Percentiles rank a stretch among this genome's conserved stretches.
phyloP scores from a whole-genome alignment of 768 basidiomycete genomes.

The Dictyophora rubrovolvata region DNA sequence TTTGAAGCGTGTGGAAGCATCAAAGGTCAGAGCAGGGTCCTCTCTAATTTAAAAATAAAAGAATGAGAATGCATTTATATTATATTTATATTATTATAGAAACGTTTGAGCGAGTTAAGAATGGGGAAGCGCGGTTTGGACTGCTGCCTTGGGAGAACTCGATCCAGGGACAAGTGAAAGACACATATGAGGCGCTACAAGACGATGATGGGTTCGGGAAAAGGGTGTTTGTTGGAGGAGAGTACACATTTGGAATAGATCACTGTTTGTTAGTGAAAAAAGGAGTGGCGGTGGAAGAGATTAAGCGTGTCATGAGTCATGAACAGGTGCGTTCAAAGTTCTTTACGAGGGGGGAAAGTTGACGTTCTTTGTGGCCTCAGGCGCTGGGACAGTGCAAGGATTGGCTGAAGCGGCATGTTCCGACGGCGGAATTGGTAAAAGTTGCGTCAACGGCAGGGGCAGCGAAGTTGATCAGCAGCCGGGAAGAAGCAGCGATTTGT shows the following conservation, averaged over 20 bases:
- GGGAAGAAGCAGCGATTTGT: conserved; percentile 62
- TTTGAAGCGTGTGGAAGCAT: conserved; percentile 4
- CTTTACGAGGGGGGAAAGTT: background rate
- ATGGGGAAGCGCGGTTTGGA: conserved; percentile 32
- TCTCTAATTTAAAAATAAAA: too few species aligned
- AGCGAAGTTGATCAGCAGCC: conserved; percentile 29
- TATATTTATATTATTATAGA: conserved; percentile 18
- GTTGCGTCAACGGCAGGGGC: conserved; percentile 69
- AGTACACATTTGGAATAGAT: conserved; percentile 46
- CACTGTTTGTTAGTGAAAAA: conserved; percentile 60
- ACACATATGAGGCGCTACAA: conserved; percentile 62
- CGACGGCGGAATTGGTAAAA: conserved; percentile 40
- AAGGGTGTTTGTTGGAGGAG: conserved; percentile 47
- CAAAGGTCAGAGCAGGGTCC: background rate
- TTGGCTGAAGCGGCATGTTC: conserved; percentile 46
- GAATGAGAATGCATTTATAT: background rate
- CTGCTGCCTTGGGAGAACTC: conserved; percentile 79
- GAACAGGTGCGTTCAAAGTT: conserved; percentile 54
- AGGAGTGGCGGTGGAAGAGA: conserved; percentile 45
- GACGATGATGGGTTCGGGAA: conserved; percentile 22
- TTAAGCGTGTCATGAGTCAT: conserved; percentile 60
- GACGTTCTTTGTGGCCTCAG: conserved; percentile 24
- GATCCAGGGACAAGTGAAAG: conserved; percentile 60
- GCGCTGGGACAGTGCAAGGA: conserved; percentile 70
- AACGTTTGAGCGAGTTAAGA: conserved; percentile 19